Conservation (phyloP, 257 asterid species). For the Hygrophila difformis region DNA sequence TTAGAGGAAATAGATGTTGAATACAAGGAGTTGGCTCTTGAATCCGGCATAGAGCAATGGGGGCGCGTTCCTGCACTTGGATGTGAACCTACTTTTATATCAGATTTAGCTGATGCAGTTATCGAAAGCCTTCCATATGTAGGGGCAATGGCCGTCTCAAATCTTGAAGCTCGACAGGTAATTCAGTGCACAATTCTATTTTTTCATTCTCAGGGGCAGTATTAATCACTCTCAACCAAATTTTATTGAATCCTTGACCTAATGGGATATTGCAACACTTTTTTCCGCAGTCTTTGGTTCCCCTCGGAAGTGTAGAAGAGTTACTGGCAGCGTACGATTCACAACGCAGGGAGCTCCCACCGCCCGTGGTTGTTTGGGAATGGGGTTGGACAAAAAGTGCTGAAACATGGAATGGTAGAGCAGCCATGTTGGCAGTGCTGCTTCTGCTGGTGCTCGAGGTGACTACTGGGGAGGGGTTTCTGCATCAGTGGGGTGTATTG, state of each 20-base stretch:
- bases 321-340: slow-evolving; percentile 91
- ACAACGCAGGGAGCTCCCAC: slow-evolving; percentile 90
- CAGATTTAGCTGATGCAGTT: slow-evolving; percentile 97
- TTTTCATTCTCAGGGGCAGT: too few species aligned
- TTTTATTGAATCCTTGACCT: background rate
- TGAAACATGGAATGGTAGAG: slow-evolving; percentile 99
- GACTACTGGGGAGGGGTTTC: slow-evolving; percentile 90
- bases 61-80: slow-evolving; percentile 98
- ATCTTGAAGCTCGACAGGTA: slow-evolving; percentile 99
- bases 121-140: slow-evolving; percentile 98
- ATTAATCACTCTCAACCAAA: too few species aligned
- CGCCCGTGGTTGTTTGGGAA: slow-evolving; percentile 90
- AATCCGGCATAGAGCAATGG: slow-evolving; percentile 96
- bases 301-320: slow-evolving; percentile 97
- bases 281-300: slow-evolving; percentile 77
- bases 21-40: slow-evolving; percentile 89
- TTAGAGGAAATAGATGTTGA: slow-evolving; percentile 98
- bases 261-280: slow-evolving; percentile 2
- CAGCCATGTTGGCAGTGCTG: slow-evolving; percentile 94
- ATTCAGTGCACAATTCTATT: background rate
- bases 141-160: slow-evolving; percentile 99
- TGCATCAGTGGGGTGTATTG: slow-evolving; percentile 89
- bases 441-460: slow-evolving; percentile 78
- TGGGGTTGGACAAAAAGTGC: slow-evolving; percentile 99
- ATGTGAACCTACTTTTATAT: slow-evolving; percentile 83